A percentile compares a stretch with the other conserved stretches of the same genome.
phyloP scores from a whole-genome alignment of 169 alveolate genomes.

The Cryptosporidium meleagridis region DNA sequence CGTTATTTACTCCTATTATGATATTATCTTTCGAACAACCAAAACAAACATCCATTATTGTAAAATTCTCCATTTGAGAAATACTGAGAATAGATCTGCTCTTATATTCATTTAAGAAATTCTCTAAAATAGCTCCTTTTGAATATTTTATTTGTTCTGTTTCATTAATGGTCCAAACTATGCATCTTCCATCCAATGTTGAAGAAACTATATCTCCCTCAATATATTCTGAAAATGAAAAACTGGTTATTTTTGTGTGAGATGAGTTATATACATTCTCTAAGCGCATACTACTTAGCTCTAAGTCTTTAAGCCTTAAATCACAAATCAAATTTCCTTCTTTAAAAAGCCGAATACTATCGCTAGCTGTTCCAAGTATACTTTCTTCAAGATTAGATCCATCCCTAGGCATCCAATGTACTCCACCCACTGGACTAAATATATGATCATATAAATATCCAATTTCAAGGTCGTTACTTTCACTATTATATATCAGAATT shows the following conservation, averaged over 20 bases:
- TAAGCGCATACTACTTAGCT: constrained; percentile 27
- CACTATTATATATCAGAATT: constrained; percentile 19
- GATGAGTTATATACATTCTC: constrained; percentile 18
- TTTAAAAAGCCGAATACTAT: constrained; percentile 36
- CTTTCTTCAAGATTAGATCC: constrained; percentile 9
- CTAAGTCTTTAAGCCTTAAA: constrained; percentile 30
- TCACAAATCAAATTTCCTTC: constrained; percentile 54
- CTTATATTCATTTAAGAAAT: neutral
- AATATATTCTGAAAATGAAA: constrained; percentile 17
- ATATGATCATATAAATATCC: constrained; percentile 49
- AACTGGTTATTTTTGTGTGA: constrained; percentile 44
- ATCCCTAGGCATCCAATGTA: constrained; percentile 72
- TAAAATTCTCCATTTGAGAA: constrained; percentile 7
- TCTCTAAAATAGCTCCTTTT: neutral
- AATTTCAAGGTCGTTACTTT: constrained; percentile 23
- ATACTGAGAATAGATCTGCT: neutral
- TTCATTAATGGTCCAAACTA: constrained; percentile 25
- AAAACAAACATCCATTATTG: constrained; percentile 67
- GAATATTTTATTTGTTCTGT: neutral
- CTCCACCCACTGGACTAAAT: constrained; percentile 66
- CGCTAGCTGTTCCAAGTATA: constrained; percentile 55
- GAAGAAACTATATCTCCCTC: constrained; percentile 34
- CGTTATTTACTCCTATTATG: constrained; percentile 35
- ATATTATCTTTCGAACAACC: constrained; percentile 44
- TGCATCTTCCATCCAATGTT: constrained; percentile 51